phyloP scores from a whole-genome alignment of 768 basidiomycete genomes.

The Omphalotus guepiniiformis region DNA sequence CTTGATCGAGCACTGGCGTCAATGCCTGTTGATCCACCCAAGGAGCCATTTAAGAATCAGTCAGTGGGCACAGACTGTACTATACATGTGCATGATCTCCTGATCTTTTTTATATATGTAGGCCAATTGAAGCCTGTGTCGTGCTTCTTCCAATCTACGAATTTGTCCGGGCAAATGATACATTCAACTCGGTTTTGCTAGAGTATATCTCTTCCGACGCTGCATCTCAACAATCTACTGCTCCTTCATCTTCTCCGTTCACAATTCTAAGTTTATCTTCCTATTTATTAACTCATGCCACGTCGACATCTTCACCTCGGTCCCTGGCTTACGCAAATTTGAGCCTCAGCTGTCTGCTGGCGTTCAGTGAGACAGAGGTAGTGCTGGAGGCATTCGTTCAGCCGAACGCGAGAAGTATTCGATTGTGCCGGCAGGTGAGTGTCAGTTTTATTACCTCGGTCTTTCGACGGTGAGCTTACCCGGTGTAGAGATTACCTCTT shows the following conservation, averaged over 20 bases:
- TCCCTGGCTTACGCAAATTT: slow-evolving; percentile 61
- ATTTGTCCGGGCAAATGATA: slow-evolving; percentile 46
- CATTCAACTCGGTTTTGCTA: slow-evolving; percentile 45
- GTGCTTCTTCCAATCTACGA: slow-evolving; percentile 60
- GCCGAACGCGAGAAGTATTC: slow-evolving; percentile 36
- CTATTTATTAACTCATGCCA: slow-evolving; percentile 64
- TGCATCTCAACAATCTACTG: not conserved
- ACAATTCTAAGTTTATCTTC: slow-evolving; percentile 56
- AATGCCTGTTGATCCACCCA: slow-evolving; percentile 41
- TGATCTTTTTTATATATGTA: slow-evolving; percentile 19
- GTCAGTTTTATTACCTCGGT: not conserved
- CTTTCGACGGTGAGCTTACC: slow-evolving; percentile 3
- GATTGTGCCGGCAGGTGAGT: slow-evolving; percentile 61
- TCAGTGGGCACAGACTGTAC: slow-evolving; percentile 21
- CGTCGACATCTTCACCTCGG: slow-evolving; percentile 53
- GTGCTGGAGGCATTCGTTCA: slow-evolving; percentile 44
- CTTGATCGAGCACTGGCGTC: slow-evolving; percentile 51
- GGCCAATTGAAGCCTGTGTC: slow-evolving; percentile 59
- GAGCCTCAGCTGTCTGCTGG: slow-evolving; percentile 48
- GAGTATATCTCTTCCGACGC: slow-evolving; percentile 23
- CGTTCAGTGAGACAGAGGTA: slow-evolving; percentile 44
- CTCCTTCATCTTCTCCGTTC: slow-evolving; percentile 35
- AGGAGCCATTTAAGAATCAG: slow-evolving; percentile 57
- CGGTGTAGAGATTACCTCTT: slow-evolving; percentile 44
- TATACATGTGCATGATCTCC: not conserved